These are phyloP conservation scores for Neospermospora avenae DNA, from an alignment of 2,329 filamentous ascomycete species.

Conservation along the genomic window DNA sequence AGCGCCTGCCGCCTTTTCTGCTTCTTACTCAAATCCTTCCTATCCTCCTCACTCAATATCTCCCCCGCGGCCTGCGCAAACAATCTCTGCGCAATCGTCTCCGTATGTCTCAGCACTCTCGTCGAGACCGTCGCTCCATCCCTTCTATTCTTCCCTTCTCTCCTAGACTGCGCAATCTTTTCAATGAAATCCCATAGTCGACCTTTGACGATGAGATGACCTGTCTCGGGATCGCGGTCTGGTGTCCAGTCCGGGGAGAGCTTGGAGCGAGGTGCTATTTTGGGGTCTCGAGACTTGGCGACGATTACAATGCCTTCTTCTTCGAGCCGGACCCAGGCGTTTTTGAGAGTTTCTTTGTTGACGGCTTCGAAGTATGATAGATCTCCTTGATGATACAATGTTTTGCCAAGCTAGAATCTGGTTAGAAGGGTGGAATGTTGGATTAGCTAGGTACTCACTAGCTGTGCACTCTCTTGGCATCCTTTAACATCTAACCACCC, in stretches of 20 bases:
- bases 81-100: constrained; percentile 66
- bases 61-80: constrained; percentile 51
- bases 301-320: constrained; percentile 86
- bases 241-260: constrained; percentile 75
- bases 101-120: constrained; percentile 74
- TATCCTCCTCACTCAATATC: constrained; percentile 49
- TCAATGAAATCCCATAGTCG: constrained; percentile 90
- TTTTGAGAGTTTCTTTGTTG: constrained; percentile 96
- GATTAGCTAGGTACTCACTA: constrained; percentile 51
- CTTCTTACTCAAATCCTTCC: constrained; percentile 44
- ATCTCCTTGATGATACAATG: constrained; percentile 94
- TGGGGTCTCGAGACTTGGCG: constrained; percentile 62
- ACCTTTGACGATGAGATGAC: constrained; percentile 64
- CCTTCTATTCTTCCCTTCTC: constrained; percentile 94
- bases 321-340: constrained; percentile 82
- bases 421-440: constrained; percentile 9
- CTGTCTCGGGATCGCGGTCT: constrained; percentile 57
- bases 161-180: constrained; percentile 73
- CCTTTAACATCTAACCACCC: constrained; percentile 76
- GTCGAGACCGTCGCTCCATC: constrained; percentile 86
- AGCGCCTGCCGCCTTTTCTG: constrained; percentile 45
- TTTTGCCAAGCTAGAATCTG: constrained; percentile 74
- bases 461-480: constrained; percentile 76
- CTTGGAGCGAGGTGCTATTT: constrained; percentile 59
- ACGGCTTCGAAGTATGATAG: constrained; percentile 97